Base-by-base conservation (phyloP, 2,329 filamentous ascomycete species). In the Penicillium sp. region DNA sequence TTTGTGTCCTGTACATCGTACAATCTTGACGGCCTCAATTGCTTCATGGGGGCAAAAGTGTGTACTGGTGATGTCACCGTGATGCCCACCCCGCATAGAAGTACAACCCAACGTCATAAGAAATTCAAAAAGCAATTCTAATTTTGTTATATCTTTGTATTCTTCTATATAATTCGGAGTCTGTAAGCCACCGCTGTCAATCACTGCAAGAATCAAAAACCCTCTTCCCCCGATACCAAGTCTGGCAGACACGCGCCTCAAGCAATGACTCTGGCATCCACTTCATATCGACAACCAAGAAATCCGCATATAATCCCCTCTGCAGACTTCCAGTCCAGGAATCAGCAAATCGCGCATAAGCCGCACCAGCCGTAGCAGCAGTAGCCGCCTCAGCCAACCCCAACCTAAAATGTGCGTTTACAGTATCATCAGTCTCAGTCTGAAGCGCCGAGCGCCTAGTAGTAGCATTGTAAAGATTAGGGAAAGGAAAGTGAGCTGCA, bases 391-490 rank as follows among this genome's bases (percentile, higher is more conserved):
- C 69, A 27, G 69, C 73, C 33, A 82, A 59, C 2, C 71, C 71
- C 19, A 82, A 54, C 9, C 67, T 73, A 58, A 79, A 81, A 38
- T 80, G 68, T 15, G 71, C 64, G 50, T 81, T 81, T 1, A 81
- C 74, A 2, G 75, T 75, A 42, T 69, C 68, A 4, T 73, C 71
- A 1, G 63, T 67, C 2, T 76, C 69, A 0, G 74, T 74, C 49
- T 80, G 71, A 35, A 76, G 71, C 1, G 78, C 77, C 6, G 77
- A 79, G 40, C 74, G 73, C 50, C 80, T 71, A 6, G 80, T 82
- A 0, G 79, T 81, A 13, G 80, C 80, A 50, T 78, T 76, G 56
- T 82, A 82, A 33, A 82, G 58, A 61, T 82, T 82, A 2, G 72
- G 73, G 40, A 82, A 67, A 12, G 79, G 76, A 8, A 72, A 67